Evolutionary conservation across 2,329 filamentous ascomycete species (phyloP).

Genomic region (Hirsutella thompsonii): DNA sequence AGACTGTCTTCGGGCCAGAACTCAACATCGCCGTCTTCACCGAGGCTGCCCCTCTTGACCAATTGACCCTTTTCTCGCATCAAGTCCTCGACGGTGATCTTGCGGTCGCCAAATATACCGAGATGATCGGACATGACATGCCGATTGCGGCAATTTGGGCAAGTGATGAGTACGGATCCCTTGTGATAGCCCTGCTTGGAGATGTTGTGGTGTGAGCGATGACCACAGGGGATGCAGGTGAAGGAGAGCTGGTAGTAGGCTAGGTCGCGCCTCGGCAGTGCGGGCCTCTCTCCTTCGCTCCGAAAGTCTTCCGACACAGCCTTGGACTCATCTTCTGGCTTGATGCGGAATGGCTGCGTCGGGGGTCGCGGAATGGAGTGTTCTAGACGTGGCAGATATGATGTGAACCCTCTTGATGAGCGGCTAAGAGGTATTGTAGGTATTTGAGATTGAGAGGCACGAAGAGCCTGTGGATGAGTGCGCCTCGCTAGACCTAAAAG

Average conservation of each 20-base stretch:
- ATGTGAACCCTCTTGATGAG: neutral
- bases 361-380: constrained; percentile 24
- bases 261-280: constrained; percentile 5
- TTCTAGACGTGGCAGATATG: constrained; percentile 2
- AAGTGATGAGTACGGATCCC: constrained; percentile 80
- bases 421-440: neutral
- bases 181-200: constrained; percentile 93
- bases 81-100: constrained; percentile 63
- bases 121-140: constrained; percentile 91
- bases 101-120: constrained; percentile 58
- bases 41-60: constrained; percentile 57
- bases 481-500: neutral
- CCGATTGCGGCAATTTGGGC: constrained; percentile 71
- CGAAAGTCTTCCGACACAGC: constrained; percentile 9
- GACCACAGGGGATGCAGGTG: constrained; percentile 77
- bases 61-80: constrained; percentile 62
- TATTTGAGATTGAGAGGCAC: neutral
- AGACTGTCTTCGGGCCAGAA: constrained; percentile 66
- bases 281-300: constrained; percentile 16
- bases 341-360: neutral
- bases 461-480: neutral
- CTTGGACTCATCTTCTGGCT: constrained; percentile 2
- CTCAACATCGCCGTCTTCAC: constrained; percentile 75
- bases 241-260: constrained; percentile 82
- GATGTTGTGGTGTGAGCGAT: constrained; percentile 71